Evolutionary conservation across 2,329 filamentous ascomycete species (phyloP), one percentile per base, ranked within the genome.

Genomic region (Penicillium sp.): DNA sequence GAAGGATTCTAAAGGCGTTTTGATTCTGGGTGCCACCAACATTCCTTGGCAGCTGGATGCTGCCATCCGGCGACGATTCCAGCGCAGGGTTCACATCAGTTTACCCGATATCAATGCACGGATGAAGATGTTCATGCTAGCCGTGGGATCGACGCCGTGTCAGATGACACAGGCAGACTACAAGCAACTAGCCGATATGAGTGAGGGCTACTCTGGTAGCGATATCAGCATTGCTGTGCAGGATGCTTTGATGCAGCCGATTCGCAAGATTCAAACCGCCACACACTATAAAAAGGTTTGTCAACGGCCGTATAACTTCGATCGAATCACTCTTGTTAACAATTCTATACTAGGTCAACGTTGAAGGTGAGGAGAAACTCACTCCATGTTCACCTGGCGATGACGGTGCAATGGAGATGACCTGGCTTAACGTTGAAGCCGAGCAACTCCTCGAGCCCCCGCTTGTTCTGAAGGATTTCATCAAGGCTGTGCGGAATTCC

Each of bases 21-120:
- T 99, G 21, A 95, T 99, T 36, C 84, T 99, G 3, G 94, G 94
- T 56, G 94, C 94, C 50, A 99, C 94, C 52, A 99, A 99, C 72
- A 97, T 99, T 59, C 94, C 94, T 16, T 99, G 94, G 94, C 93
- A 99, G 80, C 83, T 99, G 45, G 94, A 99, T 73, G 90, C 91
- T 10, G 94, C 94, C 65, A 99, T 99, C 67, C 88, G 94, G 64
- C 86, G 94, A 74, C 91, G 94, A 69, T 99, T 99, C 80, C 95
- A 99, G 75, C 84, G 94, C 65, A 84, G 94, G 77, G 92, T 99
- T 24, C 94, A 99, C 75, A 99, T 99, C 74, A 91, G 89, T 61
- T 79, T 99, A 40, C 94, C 94, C 6, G 94, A 99, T 71, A 68
- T 87, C 37, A 88, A 91, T 14, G 94, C 93, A 21, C 85, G 94